Evolutionary conservation across 257 asterid genomes (phyloP), one percentile per base, ranked within the genome.

Genomic region (Penstemon davidsonii): DNA sequence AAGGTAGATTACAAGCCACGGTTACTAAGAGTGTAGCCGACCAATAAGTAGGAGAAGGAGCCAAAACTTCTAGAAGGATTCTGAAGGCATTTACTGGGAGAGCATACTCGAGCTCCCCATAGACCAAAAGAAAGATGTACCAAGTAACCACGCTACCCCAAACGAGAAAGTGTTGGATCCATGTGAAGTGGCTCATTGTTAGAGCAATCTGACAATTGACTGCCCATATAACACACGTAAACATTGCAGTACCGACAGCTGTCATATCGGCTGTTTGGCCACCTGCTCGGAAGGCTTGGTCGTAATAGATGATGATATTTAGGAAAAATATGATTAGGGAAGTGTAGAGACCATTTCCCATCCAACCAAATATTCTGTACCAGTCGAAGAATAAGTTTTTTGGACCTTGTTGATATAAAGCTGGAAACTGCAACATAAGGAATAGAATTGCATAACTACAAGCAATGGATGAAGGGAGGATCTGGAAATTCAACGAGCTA

Each of bases 331-430:
- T 71, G 51, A 87, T 64, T 70, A 93, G 69, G 47, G 99, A 90
- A 19, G 96, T 66, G 46, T 90, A 93, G 79, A 90, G 81, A 33
- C 95, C 99, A 2, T 93, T 93, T 8, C 79, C 95, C 95, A 93
- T 86, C 99, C 99, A 93, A 60, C 96, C 99, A 0, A 85, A 80
- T 83, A 90, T 90, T 64, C 96, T 81, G 51, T 69, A 72, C 97
- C 99, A 90, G 83, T 86, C 88, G 71, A 93, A 93, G 89, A 87
- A 93, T 69, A 93, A 70, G 58, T 93, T 93, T 74, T 80, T 87
- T 38, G 96, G 95, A 7, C 99, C 99, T 79, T 93, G 99, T 71
- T 93, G 99, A 73, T 93, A 93, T 60, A 93, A 75, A 11, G 99
- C 96, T 19, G 99, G 99, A 75, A 93, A 93, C 99, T 90, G 89